Percentiles rank a stretch among this genome's conserved stretches.
Evolutionary conservation across 352 stramenopile genomes (phyloP).

Genomic region (Achlya hypogyna): DNA sequence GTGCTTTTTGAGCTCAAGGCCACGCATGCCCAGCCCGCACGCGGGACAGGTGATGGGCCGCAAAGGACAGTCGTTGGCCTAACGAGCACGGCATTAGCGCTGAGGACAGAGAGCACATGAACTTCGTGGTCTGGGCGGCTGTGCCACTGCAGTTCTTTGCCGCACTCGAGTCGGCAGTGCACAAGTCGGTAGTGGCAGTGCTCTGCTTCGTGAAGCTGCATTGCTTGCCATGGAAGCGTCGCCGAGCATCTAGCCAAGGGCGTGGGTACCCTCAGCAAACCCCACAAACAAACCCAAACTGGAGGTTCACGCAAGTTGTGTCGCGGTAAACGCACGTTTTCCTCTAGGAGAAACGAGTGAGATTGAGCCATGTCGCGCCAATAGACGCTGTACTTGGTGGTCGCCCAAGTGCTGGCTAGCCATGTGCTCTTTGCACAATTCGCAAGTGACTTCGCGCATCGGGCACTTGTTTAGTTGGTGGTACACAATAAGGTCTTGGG

Average conservation of each 20-base stretch:
- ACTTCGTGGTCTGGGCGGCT: constrained; percentile 40
- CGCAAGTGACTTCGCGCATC: constrained; percentile 44
- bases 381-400: constrained; percentile 27
- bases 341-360: too few relatives aligned
- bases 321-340: constrained; percentile 29
- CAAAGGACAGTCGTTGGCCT: constrained; percentile 32
- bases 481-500: constrained; percentile 41
- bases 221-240: constrained; percentile 29
- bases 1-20: constrained; percentile 34
- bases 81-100: background rate
- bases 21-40: constrained; percentile 33
- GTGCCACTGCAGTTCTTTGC: constrained; percentile 32
- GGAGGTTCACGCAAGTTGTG: constrained; percentile 41
- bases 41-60: constrained; percentile 38
- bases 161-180: constrained; percentile 44
- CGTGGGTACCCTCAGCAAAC: background rate
- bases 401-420: constrained; percentile 27
- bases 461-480: constrained; percentile 54
- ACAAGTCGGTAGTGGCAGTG: constrained; percentile 54
- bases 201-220: constrained; percentile 29
- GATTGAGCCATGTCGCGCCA: too few relatives aligned
- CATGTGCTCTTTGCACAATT: constrained; percentile 31
- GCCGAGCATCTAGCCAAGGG: constrained; percentile 18
- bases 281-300: constrained; percentile 38
- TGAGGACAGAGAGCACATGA: background rate